phyloP scores from a whole-genome alignment of 176 grass and related monocot genomes.

The barley (Hordeum vulgare) region DNA sequence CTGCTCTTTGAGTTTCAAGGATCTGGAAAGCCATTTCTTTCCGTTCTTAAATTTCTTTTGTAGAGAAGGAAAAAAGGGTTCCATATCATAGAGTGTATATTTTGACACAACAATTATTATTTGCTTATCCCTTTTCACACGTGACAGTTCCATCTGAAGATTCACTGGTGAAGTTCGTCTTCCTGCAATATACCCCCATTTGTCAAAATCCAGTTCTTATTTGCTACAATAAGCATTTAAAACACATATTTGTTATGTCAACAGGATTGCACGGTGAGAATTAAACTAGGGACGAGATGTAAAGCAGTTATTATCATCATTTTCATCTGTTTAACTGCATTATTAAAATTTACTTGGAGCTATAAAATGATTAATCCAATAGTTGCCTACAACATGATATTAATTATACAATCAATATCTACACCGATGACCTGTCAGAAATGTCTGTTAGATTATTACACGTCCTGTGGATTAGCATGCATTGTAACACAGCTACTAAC shows the following conservation, averaged over 20 bases:
- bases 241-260: constrained; percentile 4
- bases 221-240: background rate
- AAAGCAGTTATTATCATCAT: background rate
- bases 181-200: background rate
- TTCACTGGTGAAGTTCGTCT: background rate
- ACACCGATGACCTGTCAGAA: background rate
- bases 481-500: background rate
- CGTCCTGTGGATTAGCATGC: background rate
- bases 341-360: background rate
- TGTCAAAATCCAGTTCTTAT: background rate
- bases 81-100: constrained; percentile 46
- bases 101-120: constrained; percentile 35
- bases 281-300: background rate
- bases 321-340: background rate
- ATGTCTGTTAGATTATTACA: constrained; percentile 1
- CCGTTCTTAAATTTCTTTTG: constrained; percentile 57
- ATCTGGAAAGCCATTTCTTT: constrained; percentile 60
- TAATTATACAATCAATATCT: background rate
- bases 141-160: constrained; percentile 6
- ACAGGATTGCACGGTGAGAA: background rate
- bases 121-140: constrained; percentile 25
- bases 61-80: constrained; percentile 31
- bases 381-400: background rate
- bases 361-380: constrained; percentile 9
- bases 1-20: constrained; percentile 38